These are phyloP conservation scores for Penicillium dipodomyicola DNA, from an alignment of 495 filamentous ascomycete species.

Conservation along the genomic window DNA sequence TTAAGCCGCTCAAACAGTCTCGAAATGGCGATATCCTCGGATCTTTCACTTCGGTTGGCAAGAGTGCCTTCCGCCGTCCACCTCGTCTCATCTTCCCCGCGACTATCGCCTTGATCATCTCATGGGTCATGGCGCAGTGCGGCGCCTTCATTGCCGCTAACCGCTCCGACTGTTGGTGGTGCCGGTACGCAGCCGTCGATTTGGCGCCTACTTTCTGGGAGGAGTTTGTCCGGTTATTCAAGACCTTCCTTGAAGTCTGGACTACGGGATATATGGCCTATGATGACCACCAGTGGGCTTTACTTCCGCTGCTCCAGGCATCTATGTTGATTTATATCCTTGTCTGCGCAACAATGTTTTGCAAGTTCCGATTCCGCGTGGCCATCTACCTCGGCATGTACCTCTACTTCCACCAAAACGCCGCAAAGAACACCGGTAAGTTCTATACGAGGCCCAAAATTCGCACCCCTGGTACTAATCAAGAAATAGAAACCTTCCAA, in stretches of 20 bases:
- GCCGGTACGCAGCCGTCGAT: conserved; percentile 54
- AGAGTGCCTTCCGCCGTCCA: conserved; percentile 63
- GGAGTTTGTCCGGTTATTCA: conserved; percentile 44
- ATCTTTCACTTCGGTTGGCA: conserved; percentile 54
- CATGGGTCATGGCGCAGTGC: conserved; percentile 59
- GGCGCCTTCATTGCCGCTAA: conserved; percentile 58
- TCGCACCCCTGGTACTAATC: not conserved
- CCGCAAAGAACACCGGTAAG: conserved; percentile 33
- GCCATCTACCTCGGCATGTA: conserved; percentile 50
- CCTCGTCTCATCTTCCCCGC: conserved; percentile 64
- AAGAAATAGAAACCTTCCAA: conserved; percentile 41
- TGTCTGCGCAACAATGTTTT: conserved; percentile 56
- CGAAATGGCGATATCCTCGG: conserved; percentile 53
- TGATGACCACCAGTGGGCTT: conserved; percentile 67
- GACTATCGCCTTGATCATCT: conserved; percentile 55
- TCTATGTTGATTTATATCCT: conserved; percentile 62
- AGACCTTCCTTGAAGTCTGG: conserved; percentile 57
- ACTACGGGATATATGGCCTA: conserved; percentile 57
- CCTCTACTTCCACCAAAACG: conserved; percentile 53
- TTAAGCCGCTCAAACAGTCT: conserved; percentile 62
- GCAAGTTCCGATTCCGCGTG: conserved; percentile 56
- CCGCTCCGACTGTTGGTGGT: conserved; percentile 60
- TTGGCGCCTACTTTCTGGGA: conserved; percentile 36
- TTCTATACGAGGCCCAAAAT: not conserved
- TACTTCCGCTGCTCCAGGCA: conserved; percentile 58